These are phyloP conservation scores for Botrytis sinoallii DNA, from an alignment of 2,329 filamentous ascomycete species.

Conservation along the genomic window DNA sequence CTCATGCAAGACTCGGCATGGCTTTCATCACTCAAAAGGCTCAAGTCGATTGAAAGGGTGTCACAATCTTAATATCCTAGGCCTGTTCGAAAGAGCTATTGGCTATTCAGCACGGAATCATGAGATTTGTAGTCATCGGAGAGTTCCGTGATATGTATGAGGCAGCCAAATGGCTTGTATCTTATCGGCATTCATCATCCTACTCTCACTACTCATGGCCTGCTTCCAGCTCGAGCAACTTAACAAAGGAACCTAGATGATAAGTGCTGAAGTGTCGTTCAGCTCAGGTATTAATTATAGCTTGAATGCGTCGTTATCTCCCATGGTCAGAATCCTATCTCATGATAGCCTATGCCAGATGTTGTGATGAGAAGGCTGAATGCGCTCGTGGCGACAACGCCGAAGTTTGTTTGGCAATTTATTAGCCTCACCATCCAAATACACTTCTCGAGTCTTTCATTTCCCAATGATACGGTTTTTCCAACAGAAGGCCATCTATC, in stretches of 20 bases:
- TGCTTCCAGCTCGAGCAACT: background rate
- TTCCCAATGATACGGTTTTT: background rate
- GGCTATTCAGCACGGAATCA: background rate
- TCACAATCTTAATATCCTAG: background rate
- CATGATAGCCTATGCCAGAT: constrained; percentile 1
- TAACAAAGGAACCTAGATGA: too few species aligned
- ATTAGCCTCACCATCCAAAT: background rate
- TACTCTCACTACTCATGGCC: background rate
- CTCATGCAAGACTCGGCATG: background rate
- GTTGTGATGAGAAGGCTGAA: background rate
- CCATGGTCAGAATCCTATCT: background rate
- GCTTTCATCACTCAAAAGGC: background rate
- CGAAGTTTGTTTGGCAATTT: background rate
- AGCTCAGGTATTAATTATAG: rapidly evolving
- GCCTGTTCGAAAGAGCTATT: background rate
- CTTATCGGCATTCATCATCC: background rate
- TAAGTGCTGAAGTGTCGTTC: background rate
- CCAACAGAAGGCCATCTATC: background rate
- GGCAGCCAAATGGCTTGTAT: background rate
- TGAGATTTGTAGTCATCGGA: background rate
- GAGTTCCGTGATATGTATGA: background rate
- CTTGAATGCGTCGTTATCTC: background rate
- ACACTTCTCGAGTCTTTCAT: background rate
- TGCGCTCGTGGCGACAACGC: background rate
- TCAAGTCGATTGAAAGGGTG: background rate